These are phyloP conservation scores for Mesembryanthemum crystallinum DNA, from an alignment of 148 eudicot genomes.

Conservation along the genomic window DNA sequence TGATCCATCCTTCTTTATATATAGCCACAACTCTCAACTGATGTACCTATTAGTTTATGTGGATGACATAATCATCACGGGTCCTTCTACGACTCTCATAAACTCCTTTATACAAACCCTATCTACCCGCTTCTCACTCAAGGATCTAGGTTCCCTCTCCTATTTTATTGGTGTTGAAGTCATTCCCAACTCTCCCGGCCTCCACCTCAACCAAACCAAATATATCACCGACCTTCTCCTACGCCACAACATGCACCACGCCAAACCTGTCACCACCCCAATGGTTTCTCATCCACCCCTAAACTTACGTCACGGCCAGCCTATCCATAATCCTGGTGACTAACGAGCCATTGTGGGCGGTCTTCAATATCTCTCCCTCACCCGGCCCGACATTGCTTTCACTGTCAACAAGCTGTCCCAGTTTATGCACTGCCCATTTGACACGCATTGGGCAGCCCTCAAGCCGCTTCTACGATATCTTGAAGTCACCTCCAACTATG, in stretches of 20 bases:
- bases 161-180: background rate
- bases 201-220: background rate
- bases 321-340: background rate
- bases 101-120: background rate
- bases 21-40: background rate
- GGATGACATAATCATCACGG: background rate
- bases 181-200: background rate
- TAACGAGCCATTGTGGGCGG: background rate
- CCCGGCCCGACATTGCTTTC: background rate
- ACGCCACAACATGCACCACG: background rate
- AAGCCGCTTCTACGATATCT: background rate
- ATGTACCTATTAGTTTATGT: background rate
- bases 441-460: background rate
- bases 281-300: background rate
- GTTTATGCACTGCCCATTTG: background rate
- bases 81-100: background rate
- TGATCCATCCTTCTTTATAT: background rate
- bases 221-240: background rate
- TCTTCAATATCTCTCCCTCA: conserved; percentile 4
- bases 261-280: background rate
- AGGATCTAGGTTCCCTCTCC: background rate
- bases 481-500: background rate
- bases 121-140: background rate
- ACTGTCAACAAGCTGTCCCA: background rate
- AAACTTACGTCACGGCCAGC: no score